Base-by-base conservation (phyloP, 352 stramenopile species). In the Globisporangium polare region DNA sequence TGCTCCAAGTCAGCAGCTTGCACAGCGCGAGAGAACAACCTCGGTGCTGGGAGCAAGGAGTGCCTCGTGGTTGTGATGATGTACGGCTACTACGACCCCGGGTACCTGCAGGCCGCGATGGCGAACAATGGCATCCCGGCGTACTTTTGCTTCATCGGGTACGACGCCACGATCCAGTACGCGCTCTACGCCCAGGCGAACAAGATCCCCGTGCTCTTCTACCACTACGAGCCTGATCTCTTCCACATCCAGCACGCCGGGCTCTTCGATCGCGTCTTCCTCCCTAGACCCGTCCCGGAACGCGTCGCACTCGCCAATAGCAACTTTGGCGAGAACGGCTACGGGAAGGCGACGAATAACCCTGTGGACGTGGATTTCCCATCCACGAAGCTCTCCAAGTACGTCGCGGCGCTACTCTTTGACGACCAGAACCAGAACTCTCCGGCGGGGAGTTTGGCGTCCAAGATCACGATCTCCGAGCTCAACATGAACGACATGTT, bases 191-290 rank as follows among this genome's bases (percentile, higher is more conserved):
- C 56, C 5, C 54, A 42, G 24, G 22, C 6, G 13, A 18, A n/a
- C n/a, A 29, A 56, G 50, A 51, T 51, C 20, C 67, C 69, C 4
- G 64, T 80, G 0, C 20, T 74, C 5, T 86, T 86, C 46, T 83
- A 81, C 62, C 65, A 83, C 49, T 86, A 71, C 59, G 77, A 86
- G 55, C 77, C 77, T 4, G 74, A 83, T 17, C 50, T 63, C 52
- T 80, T 83, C 53, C 67, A 77, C 45, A 59, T 70, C 15, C 1
- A 69, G 12, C 12, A 83, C 56, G 12, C 41, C 0, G 62, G 62
- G 2, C 46, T 67, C 12, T 81, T 86, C 35, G 47, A 71, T 4
- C 72, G 74, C 18, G 49, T 86, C 0, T 77, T 77, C 8, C 55
- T 84, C 7, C 75, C 78, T 5, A 62, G 58, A 2, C 27, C 68